Conservation (phyloP, 129 eudicot species). For the Daucus carota region DNA sequence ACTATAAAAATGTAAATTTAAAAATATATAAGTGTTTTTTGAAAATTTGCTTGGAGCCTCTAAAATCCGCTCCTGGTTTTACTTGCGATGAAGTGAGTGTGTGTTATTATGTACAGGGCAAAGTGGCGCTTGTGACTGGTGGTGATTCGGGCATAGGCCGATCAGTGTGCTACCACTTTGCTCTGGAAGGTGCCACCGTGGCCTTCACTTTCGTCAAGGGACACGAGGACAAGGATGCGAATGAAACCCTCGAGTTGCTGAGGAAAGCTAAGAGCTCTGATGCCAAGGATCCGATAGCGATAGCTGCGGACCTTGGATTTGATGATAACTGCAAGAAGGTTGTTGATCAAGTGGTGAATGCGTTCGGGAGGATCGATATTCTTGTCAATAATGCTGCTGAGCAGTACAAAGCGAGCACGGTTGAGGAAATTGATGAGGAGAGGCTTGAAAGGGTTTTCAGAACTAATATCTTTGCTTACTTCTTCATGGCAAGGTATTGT, state of each 20-base stretch:
- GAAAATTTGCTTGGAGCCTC: too few relatives aligned
- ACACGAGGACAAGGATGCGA: conserved; percentile 72
- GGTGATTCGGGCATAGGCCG: conserved; percentile 91
- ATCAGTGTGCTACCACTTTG: conserved; percentile 57
- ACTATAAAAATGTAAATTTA: too few relatives aligned
- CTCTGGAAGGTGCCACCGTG: conserved; percentile 74
- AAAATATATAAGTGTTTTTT: too few relatives aligned
- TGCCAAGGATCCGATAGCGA: conserved; percentile 5
- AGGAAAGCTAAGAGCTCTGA: background rate
- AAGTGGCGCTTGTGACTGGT: conserved; percentile 73
- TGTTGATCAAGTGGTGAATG: conserved; percentile 2
- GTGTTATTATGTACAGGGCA: background rate
- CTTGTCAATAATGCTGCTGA: background rate
- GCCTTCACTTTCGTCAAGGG: conserved; percentile 81
- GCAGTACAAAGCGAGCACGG: background rate
- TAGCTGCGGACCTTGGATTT: background rate
- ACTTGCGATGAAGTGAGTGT: too few relatives aligned
- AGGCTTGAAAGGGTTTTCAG: background rate
- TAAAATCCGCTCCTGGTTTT: too few relatives aligned
- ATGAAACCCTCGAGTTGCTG: conserved; percentile 26
- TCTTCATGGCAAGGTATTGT: background rate
- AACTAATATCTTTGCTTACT: background rate
- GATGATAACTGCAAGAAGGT: background rate
- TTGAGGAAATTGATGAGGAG: background rate
- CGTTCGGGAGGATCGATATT: background rate